A percentile compares a stretch with the other conserved stretches of the same genome.
These are phyloP conservation scores for Entrophospora sp. DNA, from an alignment of 192 early-diverging fungal species.

Conservation along the genomic window DNA sequence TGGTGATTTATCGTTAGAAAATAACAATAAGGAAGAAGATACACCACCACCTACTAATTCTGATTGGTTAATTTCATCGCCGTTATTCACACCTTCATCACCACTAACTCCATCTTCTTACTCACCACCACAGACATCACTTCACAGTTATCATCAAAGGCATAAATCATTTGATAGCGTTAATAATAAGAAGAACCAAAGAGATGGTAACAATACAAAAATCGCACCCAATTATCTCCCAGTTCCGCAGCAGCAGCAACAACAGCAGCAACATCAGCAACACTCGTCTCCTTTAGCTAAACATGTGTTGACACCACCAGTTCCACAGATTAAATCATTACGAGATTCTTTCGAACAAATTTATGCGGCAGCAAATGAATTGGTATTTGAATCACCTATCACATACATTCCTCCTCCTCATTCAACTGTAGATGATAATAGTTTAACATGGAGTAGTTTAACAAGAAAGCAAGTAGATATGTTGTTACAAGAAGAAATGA, in stretches of 20 bases:
- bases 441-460: background rate
- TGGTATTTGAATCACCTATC: background rate
- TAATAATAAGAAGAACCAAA: too few species aligned
- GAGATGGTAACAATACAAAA: too few species aligned
- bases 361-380: background rate
- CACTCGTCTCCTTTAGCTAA: background rate
- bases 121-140: too few species aligned
- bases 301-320: background rate
- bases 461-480: slow-evolving; percentile 7
- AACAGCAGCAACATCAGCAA: too few species aligned
- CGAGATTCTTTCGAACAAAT: background rate
- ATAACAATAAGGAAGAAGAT: background rate
- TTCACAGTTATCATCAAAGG: too few species aligned
- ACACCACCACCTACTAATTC: background rate
- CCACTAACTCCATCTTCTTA: slow-evolving; percentile 1
- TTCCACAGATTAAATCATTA: background rate
- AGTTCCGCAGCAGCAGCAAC: too few species aligned
- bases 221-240: too few species aligned
- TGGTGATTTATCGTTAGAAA: background rate
- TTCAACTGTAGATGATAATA: slow-evolving; percentile 4
- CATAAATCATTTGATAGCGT: too few species aligned
- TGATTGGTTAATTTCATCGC: slow-evolving; percentile 6
- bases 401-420: background rate
- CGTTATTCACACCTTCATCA: background rate
- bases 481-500: slow-evolving; percentile 11